Base-by-base conservation (phyloP, 2,329 filamentous ascomycete genomes). In the Calonectria naviculata region DNA sequence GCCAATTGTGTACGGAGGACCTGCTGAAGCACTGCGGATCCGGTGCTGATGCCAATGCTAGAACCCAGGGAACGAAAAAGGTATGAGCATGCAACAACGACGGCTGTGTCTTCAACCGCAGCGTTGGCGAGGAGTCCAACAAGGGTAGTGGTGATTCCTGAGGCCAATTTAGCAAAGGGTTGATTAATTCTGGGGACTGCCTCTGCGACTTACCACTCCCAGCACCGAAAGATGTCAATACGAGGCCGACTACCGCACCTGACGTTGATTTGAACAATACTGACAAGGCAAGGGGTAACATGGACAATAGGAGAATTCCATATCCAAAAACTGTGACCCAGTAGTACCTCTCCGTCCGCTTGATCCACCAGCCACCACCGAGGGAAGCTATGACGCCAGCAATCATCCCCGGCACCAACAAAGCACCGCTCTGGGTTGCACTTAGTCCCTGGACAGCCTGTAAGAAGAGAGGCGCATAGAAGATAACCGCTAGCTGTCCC, bases 51-150 rank as follows among this genome's bases (percentile, higher is more conserved):
- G 13, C 93, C 94, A 67, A 95, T 85, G 8, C 92, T 93, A n/a
- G 94, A 87, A n/a, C 93, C 94, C 0, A 95, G 86, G 1, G 92
- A 93, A 44, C 94, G 91, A 86, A 96, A 96, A 28, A 96, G 89
- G 82, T 96, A 96, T 24, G 91, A 93, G 80, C 93, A 95, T 9
- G 94, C 94, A 19, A 94, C 93, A 5, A 92, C 93, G 1, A 95
- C 89, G 2, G 94, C 93, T 72, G 93, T 91, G 74, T 95, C 93
- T 49, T 90, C 87, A 4, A 87, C 85, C 1, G 89, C 84, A 0
- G 92, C 89, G 78, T 95, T 94, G 36, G 93, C 91, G 73, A 95
- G 90, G 42, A 95, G 85, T 2, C 88, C 92, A 56, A 95, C 91
- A 38, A 95, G 87, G 0, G 92, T 92, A 0, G 92, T 93, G 0